Percentiles rank a stretch among this genome's conserved stretches.
Evolutionary conservation across 805 yeast species (phyloP).

Genomic region (Nakazawaea populi): DNA sequence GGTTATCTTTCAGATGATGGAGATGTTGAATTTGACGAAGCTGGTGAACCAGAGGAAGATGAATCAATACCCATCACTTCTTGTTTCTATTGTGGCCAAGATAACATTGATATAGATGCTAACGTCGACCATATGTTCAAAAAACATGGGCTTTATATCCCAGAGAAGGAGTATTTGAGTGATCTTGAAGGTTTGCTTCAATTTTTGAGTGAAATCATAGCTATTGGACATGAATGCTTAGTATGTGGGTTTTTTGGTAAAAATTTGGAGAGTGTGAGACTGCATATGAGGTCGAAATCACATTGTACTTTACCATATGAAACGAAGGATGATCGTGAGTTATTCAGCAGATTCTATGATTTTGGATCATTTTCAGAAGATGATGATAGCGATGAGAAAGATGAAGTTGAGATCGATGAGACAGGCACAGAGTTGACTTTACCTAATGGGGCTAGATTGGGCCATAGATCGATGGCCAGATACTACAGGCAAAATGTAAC

Average conservation of each 20-base stretch:
- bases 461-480: conserved; percentile 63
- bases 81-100: conserved; percentile 45
- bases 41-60: conserved; percentile 17
- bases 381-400: conserved; percentile 10
- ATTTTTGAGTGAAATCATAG: conserved; percentile 28
- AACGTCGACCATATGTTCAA: conserved; percentile 35
- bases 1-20: neutral
- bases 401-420: conserved; percentile 39
- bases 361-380: conserved; percentile 20
- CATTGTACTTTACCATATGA: conserved; percentile 43
- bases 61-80: conserved; percentile 31
- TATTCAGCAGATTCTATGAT: conserved; percentile 32
- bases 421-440: conserved; percentile 55
- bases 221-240: conserved; percentile 36
- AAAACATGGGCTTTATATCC: conserved; percentile 40
- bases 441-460: conserved; percentile 64
- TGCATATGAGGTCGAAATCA: conserved; percentile 36
- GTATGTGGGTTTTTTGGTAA: conserved; percentile 39
- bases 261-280: conserved; percentile 34
- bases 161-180: conserved; percentile 31
- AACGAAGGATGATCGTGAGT: conserved; percentile 29
- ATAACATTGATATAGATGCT: conserved; percentile 26
- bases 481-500: conserved; percentile 52
- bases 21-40: conserved; percentile 8
- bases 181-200: conserved; percentile 33